Evolutionary conservation across 495 filamentous ascomycete species (phyloP), one percentile per base, ranked within the genome.

Genomic region (Penicillium soppii): DNA sequence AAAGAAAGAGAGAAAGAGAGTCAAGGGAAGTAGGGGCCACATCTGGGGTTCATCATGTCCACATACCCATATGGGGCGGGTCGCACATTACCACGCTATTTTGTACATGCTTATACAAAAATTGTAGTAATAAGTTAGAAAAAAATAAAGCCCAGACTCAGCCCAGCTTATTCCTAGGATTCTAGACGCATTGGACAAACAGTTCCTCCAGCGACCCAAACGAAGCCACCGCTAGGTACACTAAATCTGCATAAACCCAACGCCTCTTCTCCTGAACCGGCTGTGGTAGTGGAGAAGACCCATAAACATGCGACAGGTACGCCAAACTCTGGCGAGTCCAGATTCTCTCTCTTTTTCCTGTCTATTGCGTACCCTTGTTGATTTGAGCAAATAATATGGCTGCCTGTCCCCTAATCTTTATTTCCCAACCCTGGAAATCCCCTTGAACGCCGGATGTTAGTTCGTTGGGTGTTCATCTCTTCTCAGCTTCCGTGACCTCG

Each of bases 21-120:
- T 12, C 10, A 33, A 35, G 15, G n/a, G n/a, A n/a, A 47, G 44
- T 39, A 40, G 35, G 47, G 37, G 37, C 35, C 20, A 20, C 36
- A 48, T 49, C 47, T 49, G 47, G 47, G 47, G 47, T 49, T 49
- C 43, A 42, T 22, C 19, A 32, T 47, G 44, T 47, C 44, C 44
- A 26, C 44, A 47, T 47, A 47, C 44, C 44, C 29, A 32, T 32
- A 47, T 47, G 44, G 44, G 44, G 44, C 44, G 47, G 47, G 37
- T 29, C 47, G 21, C 47, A 49, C 35, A 44, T 32, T 32, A 29
- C 23, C 7, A 36, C n/a, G n/a, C n/a, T n/a, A n/a, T n/a, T n/a
- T n/a, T n/a, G n/a, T 26, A 6, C 12, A 39, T 30, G 16, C 23
- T 12, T 27, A 39, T 21, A 25, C 25, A 21, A n/a, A n/a, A n/a